A percentile compares a stretch with the other conserved stretches of the same genome.
phyloP scores from a whole-genome alignment of 75 land plant species.

The Gnetum montanum region DNA sequence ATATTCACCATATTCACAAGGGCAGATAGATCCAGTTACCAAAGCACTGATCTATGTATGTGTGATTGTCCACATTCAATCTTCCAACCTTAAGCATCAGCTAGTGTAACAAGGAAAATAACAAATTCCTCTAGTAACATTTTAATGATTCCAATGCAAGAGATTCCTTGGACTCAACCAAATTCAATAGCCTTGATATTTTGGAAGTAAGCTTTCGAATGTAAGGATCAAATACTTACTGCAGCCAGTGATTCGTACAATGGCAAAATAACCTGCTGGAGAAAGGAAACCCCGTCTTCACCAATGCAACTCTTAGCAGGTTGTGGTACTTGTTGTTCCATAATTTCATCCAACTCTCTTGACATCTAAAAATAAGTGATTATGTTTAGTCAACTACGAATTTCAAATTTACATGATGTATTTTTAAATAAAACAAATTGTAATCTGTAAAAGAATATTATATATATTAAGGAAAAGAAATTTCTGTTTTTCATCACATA shows the following conservation, averaged over 20 bases:
- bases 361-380: conserved; percentile 52
- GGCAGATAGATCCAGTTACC: neutral
- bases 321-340: conserved; percentile 36
- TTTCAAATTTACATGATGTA: no score
- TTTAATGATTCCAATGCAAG: no score
- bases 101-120: neutral
- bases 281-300: conserved; percentile 46
- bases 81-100: neutral
- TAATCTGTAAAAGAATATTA: no score
- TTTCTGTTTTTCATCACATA: no score
- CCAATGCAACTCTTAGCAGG: conserved; percentile 46
- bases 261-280: conserved; percentile 65
- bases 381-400: no score
- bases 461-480: no score
- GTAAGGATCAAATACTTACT: conserved; percentile 30
- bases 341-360: conserved; percentile 60
- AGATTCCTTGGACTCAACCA: no score
- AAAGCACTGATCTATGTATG: no score
- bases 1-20: neutral
- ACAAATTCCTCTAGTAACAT: neutral
- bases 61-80: neutral
- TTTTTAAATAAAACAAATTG: no score
- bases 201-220: no score
- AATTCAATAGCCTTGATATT: no score
- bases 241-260: conserved; percentile 70